Base-by-base conservation (phyloP, 2,329 filamentous ascomycete genomes). In the Diaporthe caulivora region DNA sequence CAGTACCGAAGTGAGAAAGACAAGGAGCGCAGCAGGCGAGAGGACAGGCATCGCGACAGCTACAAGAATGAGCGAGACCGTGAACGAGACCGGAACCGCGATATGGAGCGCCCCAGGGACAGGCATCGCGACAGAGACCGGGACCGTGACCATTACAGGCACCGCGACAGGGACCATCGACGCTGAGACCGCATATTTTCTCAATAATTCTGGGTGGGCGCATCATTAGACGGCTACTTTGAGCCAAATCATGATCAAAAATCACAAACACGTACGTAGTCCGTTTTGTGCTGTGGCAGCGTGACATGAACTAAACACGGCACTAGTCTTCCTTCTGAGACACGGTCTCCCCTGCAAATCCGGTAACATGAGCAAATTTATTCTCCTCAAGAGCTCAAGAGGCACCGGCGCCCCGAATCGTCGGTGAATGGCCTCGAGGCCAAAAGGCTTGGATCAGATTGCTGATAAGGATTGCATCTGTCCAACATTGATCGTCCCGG, bases 1-100 rank as follows among this genome's bases (percentile, higher is more conserved):
- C 87, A 90, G 64, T 90, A 90, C 73, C 82, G 83, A 34, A 81
- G 85, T 76, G 84, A 82, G 47, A 84, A 83, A 75, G 82, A 84
- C 62, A 87, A 84, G 75, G 86, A 87, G 72, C 80, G 81, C 53
- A 80, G 83, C 70, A 80, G 83, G 58, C 76, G 82, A 6, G 84
- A 86, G 40, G 83, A 86, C 58, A 84, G 84, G 53, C 76, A 81
- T 64, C 79, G 79, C 21, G 80, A 82, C 70, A 84, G 82, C 76
- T 87, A 89, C 75, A 88, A 87, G 77, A 80, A 82, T 29, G 86
- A 87, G 74, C 80, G 84, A 29, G 85, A 87, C 13, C 79, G 83
- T 26, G 86, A 87, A 74, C 79, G 82, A 64, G 82, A 85, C 67
- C 77, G 80, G 24, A 75, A 80, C 49, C 54, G 73, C 24, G 73